Conservation (phyloP, 768 basidiomycete genomes). For the Tylopilus intermedius region DNA sequence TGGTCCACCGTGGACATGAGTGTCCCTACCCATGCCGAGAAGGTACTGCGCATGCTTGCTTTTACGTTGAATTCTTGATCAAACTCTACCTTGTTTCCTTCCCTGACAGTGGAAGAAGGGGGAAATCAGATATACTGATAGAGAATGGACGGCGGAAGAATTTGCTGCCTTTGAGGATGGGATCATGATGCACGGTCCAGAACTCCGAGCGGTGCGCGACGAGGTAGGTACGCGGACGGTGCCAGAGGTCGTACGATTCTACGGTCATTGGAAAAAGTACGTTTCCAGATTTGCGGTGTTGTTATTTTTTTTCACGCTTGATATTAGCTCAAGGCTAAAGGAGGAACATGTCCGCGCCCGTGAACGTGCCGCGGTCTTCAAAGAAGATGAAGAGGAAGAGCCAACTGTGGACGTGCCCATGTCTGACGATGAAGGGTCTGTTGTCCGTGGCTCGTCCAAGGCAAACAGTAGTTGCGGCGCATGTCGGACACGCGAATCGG, state of each 20-base stretch:
- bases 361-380: constrained; percentile 30
- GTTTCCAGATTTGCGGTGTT: constrained; percentile 9
- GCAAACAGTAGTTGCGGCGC: constrained; percentile 67
- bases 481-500: constrained; percentile 76
- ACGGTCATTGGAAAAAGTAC: constrained; percentile 84
- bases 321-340: constrained; percentile 54
- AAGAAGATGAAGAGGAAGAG: constrained; percentile 24
- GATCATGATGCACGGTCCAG: constrained; percentile 67
- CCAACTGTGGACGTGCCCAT: constrained; percentile 29
- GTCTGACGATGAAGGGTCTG: constrained; percentile 73
- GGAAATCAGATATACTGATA: constrained; percentile 63
- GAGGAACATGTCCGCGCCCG: constrained; percentile 60
- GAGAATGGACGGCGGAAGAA: constrained; percentile 67
- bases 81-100: constrained; percentile 5
- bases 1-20: constrained; percentile 64
- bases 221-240: constrained; percentile 67
- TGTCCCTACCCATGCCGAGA: constrained; percentile 50
- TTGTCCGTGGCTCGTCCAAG: constrained; percentile 54
- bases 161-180: constrained; percentile 72
- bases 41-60: constrained; percentile 42
- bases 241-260: constrained; percentile 77
- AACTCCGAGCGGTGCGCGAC: constrained; percentile 72
- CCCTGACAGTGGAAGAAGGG: constrained; percentile 63
- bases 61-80: constrained; percentile 7
- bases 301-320: constrained; percentile 8